These are phyloP conservation scores for Nicotiana benthamiana DNA, from an alignment of 257 asterid genomes.

Conservation along the genomic window DNA sequence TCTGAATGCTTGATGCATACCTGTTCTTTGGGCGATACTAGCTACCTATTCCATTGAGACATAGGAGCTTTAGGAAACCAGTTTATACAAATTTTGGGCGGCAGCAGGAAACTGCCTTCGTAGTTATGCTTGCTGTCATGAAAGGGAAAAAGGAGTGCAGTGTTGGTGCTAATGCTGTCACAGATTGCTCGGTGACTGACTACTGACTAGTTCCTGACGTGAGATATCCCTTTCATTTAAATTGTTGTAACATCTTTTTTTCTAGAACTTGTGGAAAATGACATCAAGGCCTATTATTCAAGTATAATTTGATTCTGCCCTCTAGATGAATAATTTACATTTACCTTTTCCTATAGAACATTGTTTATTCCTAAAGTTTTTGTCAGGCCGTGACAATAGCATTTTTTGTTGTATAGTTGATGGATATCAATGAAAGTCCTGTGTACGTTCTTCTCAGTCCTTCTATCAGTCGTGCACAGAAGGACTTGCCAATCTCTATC, in stretches of 20 bases:
- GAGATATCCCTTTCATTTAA: not conserved
- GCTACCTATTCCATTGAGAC: not conserved
- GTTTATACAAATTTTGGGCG: not conserved
- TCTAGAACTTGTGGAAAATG: not conserved
- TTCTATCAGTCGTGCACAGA: slow-evolving; percentile 78
- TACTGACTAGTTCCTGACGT: not conserved
- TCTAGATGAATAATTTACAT: not conserved
- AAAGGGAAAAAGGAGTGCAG: not conserved
- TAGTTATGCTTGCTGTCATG: not conserved
- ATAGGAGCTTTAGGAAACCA: not conserved
- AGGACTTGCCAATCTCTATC: slow-evolving; percentile 84
- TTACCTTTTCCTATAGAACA: not conserved
- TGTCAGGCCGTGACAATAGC: not conserved
- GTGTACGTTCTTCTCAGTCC: slow-evolving; percentile 92
- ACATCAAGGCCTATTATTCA: not conserved
- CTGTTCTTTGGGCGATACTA: not conserved
- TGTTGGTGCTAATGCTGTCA: not conserved
- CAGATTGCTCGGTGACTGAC: too few relatives aligned
- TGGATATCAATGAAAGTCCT: slow-evolving; percentile 97
- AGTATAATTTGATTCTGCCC: not conserved
- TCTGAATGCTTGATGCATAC: not conserved
- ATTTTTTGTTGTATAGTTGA: slow-evolving; percentile 35
- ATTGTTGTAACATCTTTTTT: not conserved
- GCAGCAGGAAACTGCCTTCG: not conserved
- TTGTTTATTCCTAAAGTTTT: not conserved